Percentiles rank a stretch among this genome's conserved stretches.
phyloP scores from a whole-genome alignment of 345 rosid genomes.

The Acer campestre region DNA sequence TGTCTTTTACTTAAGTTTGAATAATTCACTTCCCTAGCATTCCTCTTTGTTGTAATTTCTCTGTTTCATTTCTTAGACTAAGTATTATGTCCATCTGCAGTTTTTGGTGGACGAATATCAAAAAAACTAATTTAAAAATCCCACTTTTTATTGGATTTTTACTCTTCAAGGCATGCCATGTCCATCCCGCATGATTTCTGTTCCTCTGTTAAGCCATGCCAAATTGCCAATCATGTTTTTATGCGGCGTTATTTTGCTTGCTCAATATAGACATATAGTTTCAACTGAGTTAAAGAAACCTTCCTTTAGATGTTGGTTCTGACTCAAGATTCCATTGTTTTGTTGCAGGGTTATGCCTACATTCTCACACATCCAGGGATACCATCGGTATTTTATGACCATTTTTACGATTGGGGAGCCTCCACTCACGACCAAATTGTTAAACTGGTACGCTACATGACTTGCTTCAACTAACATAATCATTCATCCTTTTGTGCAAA shows the following conservation, averaged over 20 bases:
- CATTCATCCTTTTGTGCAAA: background rate
- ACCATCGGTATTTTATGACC: slow-evolving; percentile 87
- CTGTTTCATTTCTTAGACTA: background rate
- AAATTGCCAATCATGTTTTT: too few relatives aligned
- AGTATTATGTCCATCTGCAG: background rate
- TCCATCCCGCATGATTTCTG: too few relatives aligned
- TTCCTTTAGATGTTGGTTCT: background rate
- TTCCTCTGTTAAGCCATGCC: too few relatives aligned
- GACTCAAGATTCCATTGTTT: slow-evolving; percentile 13
- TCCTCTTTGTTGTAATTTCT: too few relatives aligned
- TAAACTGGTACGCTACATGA: slow-evolving; percentile 50
- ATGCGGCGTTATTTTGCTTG: too few relatives aligned
- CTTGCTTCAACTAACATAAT: slow-evolving; percentile 1
- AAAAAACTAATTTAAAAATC: background rate
- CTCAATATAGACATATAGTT: too few relatives aligned
- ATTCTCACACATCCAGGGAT: slow-evolving; percentile 91
- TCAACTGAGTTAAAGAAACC: too few relatives aligned
- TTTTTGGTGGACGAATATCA: background rate
- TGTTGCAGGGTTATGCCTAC: slow-evolving; percentile 78
- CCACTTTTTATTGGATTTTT: too few relatives aligned
- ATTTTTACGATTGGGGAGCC: slow-evolving; percentile 76
- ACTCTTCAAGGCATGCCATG: too few relatives aligned
- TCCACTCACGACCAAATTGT: slow-evolving; percentile 71
- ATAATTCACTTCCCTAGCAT: background rate
- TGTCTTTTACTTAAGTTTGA: background rate